These are phyloP conservation scores for Tilletia setariae DNA, from an alignment of 1,284 basidiomycete species.

Conservation along the genomic window DNA sequence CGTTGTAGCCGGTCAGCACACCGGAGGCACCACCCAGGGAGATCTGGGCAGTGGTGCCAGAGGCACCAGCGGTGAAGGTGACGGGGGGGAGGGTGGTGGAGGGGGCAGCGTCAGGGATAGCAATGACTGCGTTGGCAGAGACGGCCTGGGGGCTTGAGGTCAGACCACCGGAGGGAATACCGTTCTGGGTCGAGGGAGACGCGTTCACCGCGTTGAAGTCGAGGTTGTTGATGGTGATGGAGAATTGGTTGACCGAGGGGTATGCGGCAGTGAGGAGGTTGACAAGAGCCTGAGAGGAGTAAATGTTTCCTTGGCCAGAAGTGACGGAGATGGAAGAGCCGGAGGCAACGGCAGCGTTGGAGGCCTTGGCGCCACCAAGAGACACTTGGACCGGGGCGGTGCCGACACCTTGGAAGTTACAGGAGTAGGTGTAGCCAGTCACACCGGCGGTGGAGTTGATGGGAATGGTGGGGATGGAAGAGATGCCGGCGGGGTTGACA, in stretches of 20 bases:
- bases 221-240: background rate
- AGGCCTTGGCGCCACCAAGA: background rate
- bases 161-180: background rate
- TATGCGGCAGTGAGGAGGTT: background rate
- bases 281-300: background rate
- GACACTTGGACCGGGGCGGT: background rate
- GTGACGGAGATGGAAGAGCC: background rate
- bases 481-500: background rate
- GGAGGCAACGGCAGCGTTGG: background rate
- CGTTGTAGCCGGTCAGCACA: background rate
- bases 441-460: slow-evolving; percentile 7
- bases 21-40: background rate
- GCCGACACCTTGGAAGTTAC: background rate
- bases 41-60: background rate
- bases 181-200: slow-evolving; percentile 1
- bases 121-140: background rate
- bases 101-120: background rate
- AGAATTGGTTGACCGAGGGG: background rate
- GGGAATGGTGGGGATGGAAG: background rate
- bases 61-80: slow-evolving; percentile 12
- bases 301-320: slow-evolving; percentile 1
- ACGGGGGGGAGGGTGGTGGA: background rate
- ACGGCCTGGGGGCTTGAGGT: background rate
- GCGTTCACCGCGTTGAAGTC: background rate
- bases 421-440: slow-evolving; percentile 9